phyloP scores from a whole-genome alignment of 352 stramenopile species.

The Phytopythium oedochilum region DNA sequence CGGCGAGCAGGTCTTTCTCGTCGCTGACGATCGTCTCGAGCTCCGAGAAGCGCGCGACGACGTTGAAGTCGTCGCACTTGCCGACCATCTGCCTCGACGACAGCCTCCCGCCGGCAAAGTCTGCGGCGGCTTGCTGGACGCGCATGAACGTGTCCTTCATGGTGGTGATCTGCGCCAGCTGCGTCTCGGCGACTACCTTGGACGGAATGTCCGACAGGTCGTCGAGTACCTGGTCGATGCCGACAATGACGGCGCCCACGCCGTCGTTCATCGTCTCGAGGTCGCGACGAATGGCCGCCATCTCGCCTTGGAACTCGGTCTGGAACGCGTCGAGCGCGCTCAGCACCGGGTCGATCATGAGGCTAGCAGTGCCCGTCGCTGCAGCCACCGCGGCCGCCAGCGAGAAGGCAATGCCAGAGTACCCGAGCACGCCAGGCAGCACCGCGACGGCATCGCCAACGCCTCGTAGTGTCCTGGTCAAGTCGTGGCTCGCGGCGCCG shows the following conservation, averaged over 20 bases:
- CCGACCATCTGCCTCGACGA: constrained; percentile 30
- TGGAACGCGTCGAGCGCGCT: constrained; percentile 21
- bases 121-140: constrained; percentile 21
- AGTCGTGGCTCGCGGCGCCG: constrained; percentile 18
- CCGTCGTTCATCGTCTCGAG: constrained; percentile 23
- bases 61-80: constrained; percentile 47
- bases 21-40: constrained; percentile 41
- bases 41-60: constrained; percentile 35
- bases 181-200: constrained; percentile 44
- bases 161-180: constrained; percentile 28
- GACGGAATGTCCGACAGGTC: constrained; percentile 30
- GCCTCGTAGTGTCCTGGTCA: constrained; percentile 31
- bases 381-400: constrained; percentile 33
- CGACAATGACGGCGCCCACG: constrained; percentile 20
- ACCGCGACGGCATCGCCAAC: constrained; percentile 29
- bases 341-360: constrained; percentile 26
- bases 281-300: constrained; percentile 20
- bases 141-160: constrained; percentile 49
- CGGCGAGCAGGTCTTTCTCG: constrained; percentile 24
- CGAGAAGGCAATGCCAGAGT: constrained; percentile 38
- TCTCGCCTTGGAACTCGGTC: constrained; percentile 16
- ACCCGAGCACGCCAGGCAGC: constrained; percentile 27
- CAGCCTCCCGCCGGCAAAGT: constrained; percentile 30
- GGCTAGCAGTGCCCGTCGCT: background rate
- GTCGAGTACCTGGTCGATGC: constrained; percentile 29